Evolutionary conservation across 176 grass and related monocot genomes (phyloP), one percentile per base, ranked within the genome.

Genomic region (Rhynchospora pubera): DNA sequence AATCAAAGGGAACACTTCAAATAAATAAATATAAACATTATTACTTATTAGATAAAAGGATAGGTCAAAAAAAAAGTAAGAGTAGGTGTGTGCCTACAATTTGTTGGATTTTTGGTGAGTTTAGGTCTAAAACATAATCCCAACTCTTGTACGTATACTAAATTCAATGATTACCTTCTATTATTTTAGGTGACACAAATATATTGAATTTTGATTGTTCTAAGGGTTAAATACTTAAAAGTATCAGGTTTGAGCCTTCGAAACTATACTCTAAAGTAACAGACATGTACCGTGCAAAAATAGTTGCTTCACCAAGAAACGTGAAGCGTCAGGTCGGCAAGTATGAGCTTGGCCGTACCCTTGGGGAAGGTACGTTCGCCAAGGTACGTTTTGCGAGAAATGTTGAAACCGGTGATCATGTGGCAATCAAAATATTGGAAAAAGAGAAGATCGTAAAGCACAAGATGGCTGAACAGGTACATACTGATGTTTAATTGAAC

Each of bases 351-450:
- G 96, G 96, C 7, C 92, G 92, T 26, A 99, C 91, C 45, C 92
- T 99, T 50, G 96, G 96, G 3, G 96, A 99, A 87, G 96, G 96
- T 85, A 83, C 91, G 64, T 99, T 99, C 45, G 96, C 92, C 28
- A 99, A 99, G 71, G 96, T 99, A 52, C 91, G 91, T 44, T 93
- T 99, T 85, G 96, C 96, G 0, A 99, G 67, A 86, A 95, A 99
- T 83, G 86, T 84, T 9, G 92, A 99, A 84, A 99, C 77, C 10
- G 71, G 48, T 6, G 92, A 99, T 0, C 91, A 85, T 77, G 92
- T 99, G 82, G 96, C 96, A 19, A 99, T 99, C 85, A 99, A 99
- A 86, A 99, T 99, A 50, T 86, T 99, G 18, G 96, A 95, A 19
- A 99, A 99, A 84, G 92, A 99, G 87, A 99, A 99, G 73, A 91